Evolutionary conservation across 768 basidiomycete genomes (phyloP), one percentile per base, ranked within the genome.

Genomic region (Coprinopsis sp.): DNA sequence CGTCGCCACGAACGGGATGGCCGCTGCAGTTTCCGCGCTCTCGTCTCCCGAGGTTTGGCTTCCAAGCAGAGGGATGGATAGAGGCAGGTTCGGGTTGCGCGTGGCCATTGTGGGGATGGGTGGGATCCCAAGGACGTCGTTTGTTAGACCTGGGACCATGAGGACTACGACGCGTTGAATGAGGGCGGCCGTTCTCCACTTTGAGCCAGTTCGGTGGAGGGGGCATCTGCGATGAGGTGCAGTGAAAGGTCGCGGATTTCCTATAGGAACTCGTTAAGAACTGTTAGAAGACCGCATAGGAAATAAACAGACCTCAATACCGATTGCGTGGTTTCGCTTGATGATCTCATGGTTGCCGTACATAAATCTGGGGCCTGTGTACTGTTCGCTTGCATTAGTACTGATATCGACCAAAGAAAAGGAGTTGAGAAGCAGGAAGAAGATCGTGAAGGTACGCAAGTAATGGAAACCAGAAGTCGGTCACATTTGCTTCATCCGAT

Each of bases 171-270:
- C 82, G 62, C 85, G 90, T 53, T 84, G 76, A 24, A 97, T 82
- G 33, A 77, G 68, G 6, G n/a, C 74, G 73, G 1, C 79, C 71
- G 61, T 95, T 88, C 90, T 95, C 86, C 33, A 94, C 76, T 41
- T 79, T 76, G 16, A 97, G 76, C 93, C 93, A 97, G 45, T 81
- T 82, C 0, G 87, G 85, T 1, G 87, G 83, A n/a, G 86, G 82
- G n/a, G 14, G 80, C 82, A 57, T 94, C 91, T 1, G 87, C 86
- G 21, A 84, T 65, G 37, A 95, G 69, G 54, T 96, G 88, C 2
- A 97, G 67, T 8, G 86, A 74, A 16, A 97, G 72, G 57, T 97
- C 93, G 28, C 95, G 78, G 18, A 97, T 71, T 58, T 96, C 92
- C 93, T 96, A 41, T 18, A 24, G 29, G n/a, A 24, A 49, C 23